These are phyloP conservation scores for Phlebopus sp. DNA, from an alignment of 1,284 basidiomycete species.

Conservation along the genomic window DNA sequence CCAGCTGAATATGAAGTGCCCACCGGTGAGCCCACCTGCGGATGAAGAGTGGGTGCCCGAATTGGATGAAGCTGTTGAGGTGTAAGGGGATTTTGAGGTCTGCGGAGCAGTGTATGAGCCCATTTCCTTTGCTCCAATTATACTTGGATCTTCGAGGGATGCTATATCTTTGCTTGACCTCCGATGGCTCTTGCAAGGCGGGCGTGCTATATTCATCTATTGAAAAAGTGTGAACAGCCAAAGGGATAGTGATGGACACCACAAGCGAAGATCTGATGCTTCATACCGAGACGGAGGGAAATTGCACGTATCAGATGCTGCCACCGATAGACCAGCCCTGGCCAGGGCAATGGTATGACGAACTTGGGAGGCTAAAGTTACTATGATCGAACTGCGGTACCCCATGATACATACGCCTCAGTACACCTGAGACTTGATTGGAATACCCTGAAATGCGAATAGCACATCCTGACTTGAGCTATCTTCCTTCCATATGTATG, in stretches of 20 bases:
- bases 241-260: slow-evolving; percentile 43
- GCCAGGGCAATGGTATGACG: too few relatives aligned
- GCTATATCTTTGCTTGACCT: slow-evolving; percentile 20
- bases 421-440: too few relatives aligned
- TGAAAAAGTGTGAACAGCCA: slow-evolving; percentile 39
- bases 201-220: slow-evolving; percentile 36
- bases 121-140: neutral
- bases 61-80: neutral
- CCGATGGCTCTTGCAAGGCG: slow-evolving; percentile 22
- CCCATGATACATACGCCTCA: too few relatives aligned
- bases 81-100: neutral
- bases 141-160: slow-evolving; percentile 1
- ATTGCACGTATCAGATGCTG: slow-evolving; percentile 41
- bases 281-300: slow-evolving; percentile 35
- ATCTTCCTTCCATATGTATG: too few relatives aligned
- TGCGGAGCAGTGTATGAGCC: neutral
- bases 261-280: slow-evolving; percentile 38
- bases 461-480: too few relatives aligned
- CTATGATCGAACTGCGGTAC: too few relatives aligned
- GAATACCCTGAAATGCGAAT: too few relatives aligned
- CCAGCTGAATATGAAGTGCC: slow-evolving; percentile 34
- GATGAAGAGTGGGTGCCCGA: neutral
- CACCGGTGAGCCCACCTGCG: slow-evolving; percentile 36
- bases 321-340: too few relatives aligned
- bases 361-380: too few relatives aligned